These are phyloP conservation scores for Alternaria consortialis DNA, from an alignment of 2,329 filamentous ascomycete species.

Conservation along the genomic window DNA sequence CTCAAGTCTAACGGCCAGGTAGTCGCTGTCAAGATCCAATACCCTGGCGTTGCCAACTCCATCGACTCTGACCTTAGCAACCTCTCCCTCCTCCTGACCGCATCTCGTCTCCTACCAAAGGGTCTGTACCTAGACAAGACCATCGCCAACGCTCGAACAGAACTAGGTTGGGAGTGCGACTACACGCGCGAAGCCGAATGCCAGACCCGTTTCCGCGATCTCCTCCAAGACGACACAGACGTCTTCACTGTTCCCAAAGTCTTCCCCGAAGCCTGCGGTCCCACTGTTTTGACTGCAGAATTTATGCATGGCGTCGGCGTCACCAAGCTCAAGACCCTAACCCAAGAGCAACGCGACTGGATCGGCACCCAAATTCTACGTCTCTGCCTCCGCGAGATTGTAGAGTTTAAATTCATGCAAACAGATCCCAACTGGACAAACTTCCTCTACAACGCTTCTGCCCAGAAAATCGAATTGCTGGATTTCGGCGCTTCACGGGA, in stretches of 20 bases:
- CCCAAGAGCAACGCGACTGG: slow-evolving; percentile 89
- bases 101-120: slow-evolving; percentile 87
- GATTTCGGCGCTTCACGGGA: slow-evolving; percentile 95
- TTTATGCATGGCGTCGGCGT: slow-evolving; percentile 87
- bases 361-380: slow-evolving; percentile 94
- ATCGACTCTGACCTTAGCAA: slow-evolving; percentile 98
- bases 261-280: slow-evolving; percentile 79
- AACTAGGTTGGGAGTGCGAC: slow-evolving; percentile 97
- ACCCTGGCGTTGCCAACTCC: slow-evolving; percentile 92
- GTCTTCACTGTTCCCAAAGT: slow-evolving; percentile 83
- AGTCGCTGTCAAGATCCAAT: slow-evolving; percentile 97
- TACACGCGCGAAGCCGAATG: slow-evolving; percentile 89
- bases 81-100: slow-evolving; percentile 86
- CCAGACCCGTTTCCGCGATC: slow-evolving; percentile 75
- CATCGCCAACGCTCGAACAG: slow-evolving; percentile 90
- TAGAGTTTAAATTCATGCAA: slow-evolving; percentile 97
- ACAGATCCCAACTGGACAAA: slow-evolving; percentile 99
- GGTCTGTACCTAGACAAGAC: slow-evolving; percentile 96
- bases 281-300: slow-evolving; percentile 91
- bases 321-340: slow-evolving; percentile 78
- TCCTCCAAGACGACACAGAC: slow-evolving; percentile 77
- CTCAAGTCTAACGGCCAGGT: slow-evolving; percentile 76
- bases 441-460: slow-evolving; percentile 84
- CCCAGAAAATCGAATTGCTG: slow-evolving; percentile 82
- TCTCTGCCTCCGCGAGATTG: slow-evolving; percentile 90